Conservation (phyloP, 306 rosid genomes). For the Malus orientalis region DNA sequence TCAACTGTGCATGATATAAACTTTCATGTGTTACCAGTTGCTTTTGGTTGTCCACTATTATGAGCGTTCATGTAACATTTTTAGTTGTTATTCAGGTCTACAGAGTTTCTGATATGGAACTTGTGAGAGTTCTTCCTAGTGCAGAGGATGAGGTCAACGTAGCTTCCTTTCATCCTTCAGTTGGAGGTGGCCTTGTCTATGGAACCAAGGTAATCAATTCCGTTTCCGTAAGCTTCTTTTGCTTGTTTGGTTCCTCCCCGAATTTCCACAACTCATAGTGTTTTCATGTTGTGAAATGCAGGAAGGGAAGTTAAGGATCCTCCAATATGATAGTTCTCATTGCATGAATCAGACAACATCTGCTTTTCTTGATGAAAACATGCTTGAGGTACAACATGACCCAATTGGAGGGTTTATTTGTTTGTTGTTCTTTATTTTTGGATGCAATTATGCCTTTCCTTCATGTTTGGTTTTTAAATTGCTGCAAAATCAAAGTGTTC, state of each 20-base stretch:
- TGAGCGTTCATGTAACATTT: neutral
- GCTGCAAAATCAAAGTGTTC: neutral
- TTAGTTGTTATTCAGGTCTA: conserved; percentile 49
- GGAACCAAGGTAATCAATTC: conserved; percentile 75
- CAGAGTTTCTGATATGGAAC: conserved; percentile 96
- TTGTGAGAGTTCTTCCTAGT: conserved; percentile 96
- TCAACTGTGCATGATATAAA: neutral
- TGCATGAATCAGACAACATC: conserved; percentile 16
- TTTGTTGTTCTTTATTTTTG: neutral
- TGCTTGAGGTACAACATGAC: conserved; percentile 38
- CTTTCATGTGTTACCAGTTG: neutral
- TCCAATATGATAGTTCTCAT: conserved; percentile 37
- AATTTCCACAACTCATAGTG: neutral
- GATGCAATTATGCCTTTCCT: neutral
- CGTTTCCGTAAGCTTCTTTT: neutral
- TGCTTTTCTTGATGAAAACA: conserved; percentile 35
- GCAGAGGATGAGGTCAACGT: conserved; percentile 98
- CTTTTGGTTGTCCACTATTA: neutral
- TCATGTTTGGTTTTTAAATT: neutral
- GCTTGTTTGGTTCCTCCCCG: neutral
- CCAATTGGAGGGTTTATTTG: neutral
- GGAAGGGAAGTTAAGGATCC: conserved; percentile 97
- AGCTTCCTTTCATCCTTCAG: conserved; percentile 95
- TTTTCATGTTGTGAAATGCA: conserved; percentile 27
- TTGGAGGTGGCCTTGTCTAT: conserved; percentile 97